These are phyloP conservation scores for Physcomitrellopsis africana DNA, from an alignment of 225 moss, liverwort and hornwort genomes.

Conservation along the genomic window DNA sequence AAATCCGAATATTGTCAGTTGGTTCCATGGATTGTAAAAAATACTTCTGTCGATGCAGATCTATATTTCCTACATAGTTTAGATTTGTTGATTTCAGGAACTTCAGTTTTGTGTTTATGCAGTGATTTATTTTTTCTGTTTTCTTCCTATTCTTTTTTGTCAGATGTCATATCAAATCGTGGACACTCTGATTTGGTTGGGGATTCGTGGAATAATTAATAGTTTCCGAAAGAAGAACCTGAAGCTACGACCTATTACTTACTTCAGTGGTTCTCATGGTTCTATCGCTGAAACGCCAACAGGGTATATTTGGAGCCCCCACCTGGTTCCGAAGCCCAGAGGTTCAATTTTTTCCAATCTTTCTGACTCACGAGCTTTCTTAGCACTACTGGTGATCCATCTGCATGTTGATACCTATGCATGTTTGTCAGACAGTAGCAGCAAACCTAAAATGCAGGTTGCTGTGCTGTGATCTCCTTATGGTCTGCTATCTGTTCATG, in stretches of 20 bases:
- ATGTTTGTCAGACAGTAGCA: slow-evolving; percentile 10
- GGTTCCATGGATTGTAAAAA: slow-evolving; percentile 2
- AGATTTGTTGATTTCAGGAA: slow-evolving; percentile 14
- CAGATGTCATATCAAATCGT: slow-evolving; percentile 76
- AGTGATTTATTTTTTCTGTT: slow-evolving; percentile 17
- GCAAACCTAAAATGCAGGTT: slow-evolving; percentile 13
- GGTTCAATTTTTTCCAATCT: slow-evolving; percentile 34
- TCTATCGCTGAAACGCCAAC: slow-evolving; percentile 64
- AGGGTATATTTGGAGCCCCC: slow-evolving; percentile 79
- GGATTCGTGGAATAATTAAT: slow-evolving; percentile 70
- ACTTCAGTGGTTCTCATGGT: slow-evolving; percentile 74
- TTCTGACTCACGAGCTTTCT: slow-evolving; percentile 1
- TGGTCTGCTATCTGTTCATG: slow-evolving; percentile 1
- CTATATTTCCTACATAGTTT: neutral
- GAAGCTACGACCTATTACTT: slow-evolving; percentile 65
- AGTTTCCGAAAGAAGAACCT: slow-evolving; percentile 67
- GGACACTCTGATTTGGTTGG: slow-evolving; percentile 73
- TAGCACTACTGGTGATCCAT: slow-evolving; percentile 9
- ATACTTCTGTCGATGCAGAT: slow-evolving; percentile 15
- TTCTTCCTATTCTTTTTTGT: slow-evolving; percentile 19
- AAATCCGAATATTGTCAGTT: neutral
- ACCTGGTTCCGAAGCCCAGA: slow-evolving; percentile 71
- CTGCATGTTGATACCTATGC: slow-evolving; percentile 14
- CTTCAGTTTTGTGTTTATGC: neutral
- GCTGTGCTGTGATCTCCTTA: neutral